Evolutionary conservation across 345 rosid genomes (phyloP).

Genomic region (Garcia nutans): DNA sequence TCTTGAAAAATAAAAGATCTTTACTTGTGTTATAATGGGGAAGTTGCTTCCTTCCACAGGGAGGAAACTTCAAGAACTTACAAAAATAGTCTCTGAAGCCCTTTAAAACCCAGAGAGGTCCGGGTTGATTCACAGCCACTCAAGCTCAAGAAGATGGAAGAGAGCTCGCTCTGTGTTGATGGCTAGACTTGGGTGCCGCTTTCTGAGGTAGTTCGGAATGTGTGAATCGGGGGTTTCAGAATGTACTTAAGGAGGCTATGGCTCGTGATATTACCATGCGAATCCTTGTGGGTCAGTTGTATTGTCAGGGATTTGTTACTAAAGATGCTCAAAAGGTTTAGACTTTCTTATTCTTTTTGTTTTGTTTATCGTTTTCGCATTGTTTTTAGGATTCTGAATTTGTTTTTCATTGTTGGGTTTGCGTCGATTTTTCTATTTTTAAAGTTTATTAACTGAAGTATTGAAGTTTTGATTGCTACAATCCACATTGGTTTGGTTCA

Average conservation of each 20-base stretch:
- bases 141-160: conserved; percentile 40
- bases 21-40: conserved; percentile 46
- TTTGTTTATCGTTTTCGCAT: conserved; percentile 6
- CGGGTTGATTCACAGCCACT: conserved; percentile 31
- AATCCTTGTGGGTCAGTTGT: too few relatives aligned
- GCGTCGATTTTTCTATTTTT: not conserved
- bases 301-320: too few relatives aligned
- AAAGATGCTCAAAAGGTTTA: conserved; percentile 67
- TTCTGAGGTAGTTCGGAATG: conserved; percentile 60
- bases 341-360: too few relatives aligned
- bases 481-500: not conserved
- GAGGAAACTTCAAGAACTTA: conserved; percentile 44
- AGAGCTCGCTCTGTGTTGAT: conserved; percentile 14
- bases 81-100: too few relatives aligned
- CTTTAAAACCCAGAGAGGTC: conserved; percentile 26
- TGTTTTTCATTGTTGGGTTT: conserved; percentile 3
- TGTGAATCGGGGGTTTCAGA: conserved; percentile 70
- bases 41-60: conserved; percentile 45
- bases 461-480: not conserved
- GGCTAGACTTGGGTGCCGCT: conserved; percentile 50
- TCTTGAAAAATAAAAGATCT: not conserved
- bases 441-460: not conserved
- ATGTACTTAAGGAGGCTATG: conserved; percentile 69
- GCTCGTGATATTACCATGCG: conserved; percentile 59
- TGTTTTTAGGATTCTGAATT: not conserved